Percentiles rank a stretch among this genome's conserved stretches.
Evolutionary conservation across 2,329 filamentous ascomycete genomes (phyloP).

Genomic region (Pyricularia sp.): DNA sequence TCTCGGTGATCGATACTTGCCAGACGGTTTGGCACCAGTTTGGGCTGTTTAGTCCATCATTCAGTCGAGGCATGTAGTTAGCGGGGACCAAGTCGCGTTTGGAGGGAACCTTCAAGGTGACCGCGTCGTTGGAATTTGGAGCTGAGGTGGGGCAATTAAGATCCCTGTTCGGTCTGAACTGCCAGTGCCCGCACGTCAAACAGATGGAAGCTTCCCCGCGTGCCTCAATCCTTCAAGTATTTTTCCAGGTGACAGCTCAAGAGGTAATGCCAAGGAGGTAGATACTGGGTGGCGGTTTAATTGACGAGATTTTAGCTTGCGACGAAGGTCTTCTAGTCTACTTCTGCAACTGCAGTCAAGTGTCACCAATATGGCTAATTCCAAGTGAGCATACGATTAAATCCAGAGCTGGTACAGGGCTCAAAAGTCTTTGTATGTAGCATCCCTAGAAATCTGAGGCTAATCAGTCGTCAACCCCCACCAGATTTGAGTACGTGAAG

Average conservation of each 20-base stretch:
- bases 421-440: background rate
- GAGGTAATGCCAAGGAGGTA: background rate
- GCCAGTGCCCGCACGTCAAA: background rate
- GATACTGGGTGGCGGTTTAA: background rate
- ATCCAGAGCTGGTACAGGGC: background rate
- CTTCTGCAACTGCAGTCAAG: background rate
- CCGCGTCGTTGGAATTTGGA: background rate
- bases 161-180: background rate
- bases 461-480: background rate
- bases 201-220: background rate
- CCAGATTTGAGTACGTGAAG: constrained; percentile 89
- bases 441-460: background rate
- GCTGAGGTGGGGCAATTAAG: background rate
- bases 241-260: background rate
- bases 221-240: background rate
- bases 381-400: constrained; percentile 12
- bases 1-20: background rate
- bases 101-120: background rate
- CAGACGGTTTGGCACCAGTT: background rate
- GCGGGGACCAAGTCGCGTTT: background rate
- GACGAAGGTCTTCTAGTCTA: background rate
- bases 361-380: constrained; percentile 15
- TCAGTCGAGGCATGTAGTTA: background rate
- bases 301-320: background rate
- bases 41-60: background rate